Evolutionary conservation across 192 early-diverging fungal species (phyloP), one percentile per base, ranked within the genome.

Genomic region (Paraglomus brasilianum): DNA sequence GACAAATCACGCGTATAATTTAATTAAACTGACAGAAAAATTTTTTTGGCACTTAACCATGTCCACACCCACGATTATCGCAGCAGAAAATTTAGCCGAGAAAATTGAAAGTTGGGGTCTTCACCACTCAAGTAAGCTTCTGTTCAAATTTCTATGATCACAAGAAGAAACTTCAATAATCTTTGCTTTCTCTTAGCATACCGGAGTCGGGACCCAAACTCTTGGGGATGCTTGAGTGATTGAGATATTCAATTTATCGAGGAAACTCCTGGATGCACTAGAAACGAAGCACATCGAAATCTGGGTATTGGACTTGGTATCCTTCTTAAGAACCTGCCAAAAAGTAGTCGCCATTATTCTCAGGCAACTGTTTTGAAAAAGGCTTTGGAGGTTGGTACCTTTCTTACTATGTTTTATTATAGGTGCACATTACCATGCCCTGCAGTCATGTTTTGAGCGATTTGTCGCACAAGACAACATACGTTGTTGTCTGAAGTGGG

Each of bases 391-490:
- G 65, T 22, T 9, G 43, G 60, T 62, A 21, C 10, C 5, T 42
- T 43, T 67, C 11, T 53, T 53, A 21, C 30, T 49, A 36, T 49
- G 6, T 45, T 43, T n/a, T n/a, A 66, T 66, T 8, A 47, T 66
- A 66, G 47, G 63, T 5, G 47, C 47, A 66, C 7, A 38, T 60
- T 39, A 67, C 50, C 65, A 53, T 67, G 50, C 65, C 49, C 50
- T 42, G 65, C 50, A 55, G 50, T 67, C 40, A 22, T 67, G 48
- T 52, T 52, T 41, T 67, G 65, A 67, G 65, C 9, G 39, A 67
- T 67, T 67, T 43, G 1, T 67, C 49, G 1, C 65, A 52, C n/a
- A 52, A 52, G 65, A n/a, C 46, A 64, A 64, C 17, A 3, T 48
- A 17, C 22, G 47, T 66, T 52, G 14, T 67, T 67, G 40, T 22